Base-by-base conservation (phyloP, 1,284 basidiomycete genomes). In the Trichosporon inkin region DNA sequence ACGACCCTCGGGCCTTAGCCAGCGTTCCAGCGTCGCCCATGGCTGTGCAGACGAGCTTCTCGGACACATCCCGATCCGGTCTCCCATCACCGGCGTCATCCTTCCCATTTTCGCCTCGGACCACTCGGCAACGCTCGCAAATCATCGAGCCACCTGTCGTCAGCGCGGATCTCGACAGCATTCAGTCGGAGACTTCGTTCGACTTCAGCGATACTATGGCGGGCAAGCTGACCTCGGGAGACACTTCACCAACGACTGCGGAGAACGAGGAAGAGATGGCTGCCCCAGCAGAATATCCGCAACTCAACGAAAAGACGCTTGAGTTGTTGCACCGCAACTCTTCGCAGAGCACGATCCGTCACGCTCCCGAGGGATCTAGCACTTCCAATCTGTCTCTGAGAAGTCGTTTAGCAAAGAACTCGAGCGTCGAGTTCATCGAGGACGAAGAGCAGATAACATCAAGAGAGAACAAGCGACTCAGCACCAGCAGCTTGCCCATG, bases 341-440 rank as follows among this genome's bases (percentile, higher is more conserved):
- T 35, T 78, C 76, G 35, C 77, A 81, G 57, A 69, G 77, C n/a
- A 81, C 81, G 0, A 79, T 81, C 34, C 62, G 71, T 20, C 71
- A 73, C 49, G 34, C 60, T n/a, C 58, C 34, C 7, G 51, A 44
- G 28, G 59, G 67, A 5, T 55, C 62, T 14, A 39, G 58, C 6
- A 32, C 44, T 4, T 49, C 44, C 7, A 49, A 49, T 13, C 22
- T 49, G 59, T 58, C 14, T 47, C 56, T 44, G 37, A 54, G 56
- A 7, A 55, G 44, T 2, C 53, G 60, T 14, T 37, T 62, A n/a
- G 47, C 54, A 20, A 60, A 60, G 54, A 60, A 59, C 5, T 35
- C 58, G 16, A 60, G 62, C 17, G 60, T 76, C 1, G 68, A 70
- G 41, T 67, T 68, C 2, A 68, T 69, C 35, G 63, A 57, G 5